A percentile compares a stretch with the other conserved stretches of the same genome.
Evolutionary conservation across 2,329 filamentous ascomycete species (phyloP).

Genomic region (Blumeria hordei): DNA sequence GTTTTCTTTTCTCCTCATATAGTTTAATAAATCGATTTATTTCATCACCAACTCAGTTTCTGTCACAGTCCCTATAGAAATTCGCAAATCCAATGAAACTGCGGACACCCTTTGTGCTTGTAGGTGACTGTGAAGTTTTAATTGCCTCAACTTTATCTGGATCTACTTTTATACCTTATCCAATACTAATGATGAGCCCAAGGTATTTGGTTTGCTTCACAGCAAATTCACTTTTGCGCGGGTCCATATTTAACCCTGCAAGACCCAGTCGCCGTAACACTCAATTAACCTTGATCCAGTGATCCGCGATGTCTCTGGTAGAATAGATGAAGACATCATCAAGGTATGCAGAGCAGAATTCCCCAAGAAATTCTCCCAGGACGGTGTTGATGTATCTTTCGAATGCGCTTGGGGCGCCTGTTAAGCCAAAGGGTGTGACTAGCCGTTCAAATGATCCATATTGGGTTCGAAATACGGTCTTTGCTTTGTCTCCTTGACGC

Average conservation of each 20-base stretch:
- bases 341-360: background rate
- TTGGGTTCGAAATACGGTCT: no score
- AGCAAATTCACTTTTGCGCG: background rate
- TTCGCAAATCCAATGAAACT: background rate
- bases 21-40: no score
- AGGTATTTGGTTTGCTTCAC: background rate
- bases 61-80: background rate
- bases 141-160: background rate
- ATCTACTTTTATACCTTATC: background rate
- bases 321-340: conserved; percentile 1
- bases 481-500: no score
- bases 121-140: background rate
- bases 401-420: no score
- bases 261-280: background rate
- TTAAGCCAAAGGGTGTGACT: no score
- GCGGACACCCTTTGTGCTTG: background rate
- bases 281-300: background rate
- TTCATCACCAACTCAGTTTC: no score
- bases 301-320: background rate
- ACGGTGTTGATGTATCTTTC: background rate
- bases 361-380: background rate
- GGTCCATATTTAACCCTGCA: background rate
- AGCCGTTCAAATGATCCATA: no score
- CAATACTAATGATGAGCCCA: background rate
- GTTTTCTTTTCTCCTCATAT: no score